These are phyloP conservation scores for Lizonia empirigonia DNA, from an alignment of 2,329 filamentous ascomycete genomes.

Conservation along the genomic window DNA sequence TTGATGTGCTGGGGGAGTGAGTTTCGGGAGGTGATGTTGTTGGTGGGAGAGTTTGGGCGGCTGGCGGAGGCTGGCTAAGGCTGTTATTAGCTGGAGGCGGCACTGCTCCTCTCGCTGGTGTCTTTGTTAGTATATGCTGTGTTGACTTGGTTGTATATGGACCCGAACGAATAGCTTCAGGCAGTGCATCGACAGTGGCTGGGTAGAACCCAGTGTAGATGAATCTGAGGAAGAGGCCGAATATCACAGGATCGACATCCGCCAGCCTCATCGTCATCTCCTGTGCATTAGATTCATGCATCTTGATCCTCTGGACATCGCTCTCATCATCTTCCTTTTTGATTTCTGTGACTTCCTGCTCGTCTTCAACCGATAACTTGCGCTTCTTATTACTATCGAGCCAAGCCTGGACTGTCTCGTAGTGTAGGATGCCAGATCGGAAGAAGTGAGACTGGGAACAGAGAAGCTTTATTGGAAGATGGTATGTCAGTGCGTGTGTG, in stretches of 20 bases:
- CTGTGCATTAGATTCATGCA: background rate
- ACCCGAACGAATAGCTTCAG: background rate
- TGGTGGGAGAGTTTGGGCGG: background rate
- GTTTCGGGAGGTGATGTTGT: background rate
- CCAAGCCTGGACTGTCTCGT: background rate
- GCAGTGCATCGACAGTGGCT: conserved; percentile 8
- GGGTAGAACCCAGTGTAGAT: conserved; percentile 29
- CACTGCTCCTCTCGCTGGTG: background rate
- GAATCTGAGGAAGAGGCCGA: conserved; percentile 31
- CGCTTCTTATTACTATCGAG: conserved; percentile 17
- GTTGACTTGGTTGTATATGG: background rate
- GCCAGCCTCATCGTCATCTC: conserved; percentile 2
- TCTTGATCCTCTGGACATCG: background rate
- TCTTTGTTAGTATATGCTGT: background rate
- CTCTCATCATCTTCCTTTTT: background rate
- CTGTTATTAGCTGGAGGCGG: background rate
- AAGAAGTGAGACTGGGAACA: conserved; percentile 17
- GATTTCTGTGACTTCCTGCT: background rate
- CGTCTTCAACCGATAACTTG: conserved; percentile 2
- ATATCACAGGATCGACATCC: conserved; percentile 18
- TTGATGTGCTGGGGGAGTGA: background rate
- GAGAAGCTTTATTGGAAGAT: conserved; percentile 18
- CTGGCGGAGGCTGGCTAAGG: background rate
- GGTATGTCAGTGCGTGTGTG: conserved; percentile 2
- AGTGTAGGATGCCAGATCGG: conserved; percentile 2